Conservation (phyloP, 495 filamentous ascomycete genomes). For the Xylaria bambusicola region DNA sequence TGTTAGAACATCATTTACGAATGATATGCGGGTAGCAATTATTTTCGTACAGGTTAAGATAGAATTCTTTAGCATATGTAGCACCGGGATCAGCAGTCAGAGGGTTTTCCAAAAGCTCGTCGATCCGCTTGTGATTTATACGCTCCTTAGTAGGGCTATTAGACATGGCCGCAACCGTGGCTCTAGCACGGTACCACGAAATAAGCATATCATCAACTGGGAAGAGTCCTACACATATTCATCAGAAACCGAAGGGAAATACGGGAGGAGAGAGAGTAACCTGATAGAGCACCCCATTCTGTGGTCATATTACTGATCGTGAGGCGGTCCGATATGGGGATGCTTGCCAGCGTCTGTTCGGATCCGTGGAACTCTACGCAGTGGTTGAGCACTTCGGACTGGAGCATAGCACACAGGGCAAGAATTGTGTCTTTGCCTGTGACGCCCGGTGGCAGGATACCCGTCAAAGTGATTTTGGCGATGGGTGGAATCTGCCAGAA, state of each 20-base stretch:
- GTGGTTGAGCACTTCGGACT: slow-evolving; percentile 89
- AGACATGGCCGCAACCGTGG: slow-evolving; percentile 62
- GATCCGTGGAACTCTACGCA: slow-evolving; percentile 86
- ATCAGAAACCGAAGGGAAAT: background rate
- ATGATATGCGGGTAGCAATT: too few relatives aligned
- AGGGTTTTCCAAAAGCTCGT: slow-evolving; percentile 67
- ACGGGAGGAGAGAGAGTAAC: slow-evolving; percentile 43
- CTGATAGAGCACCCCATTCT: slow-evolving; percentile 91
- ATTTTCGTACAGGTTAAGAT: slow-evolving; percentile 75
- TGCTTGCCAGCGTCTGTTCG: slow-evolving; percentile 71
- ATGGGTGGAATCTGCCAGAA: slow-evolving; percentile 91
- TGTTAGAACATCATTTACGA: too few relatives aligned
- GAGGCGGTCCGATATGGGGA: slow-evolving; percentile 76
- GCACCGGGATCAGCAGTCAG: slow-evolving; percentile 75
- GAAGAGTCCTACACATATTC: slow-evolving; percentile 64
- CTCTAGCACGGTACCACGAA: slow-evolving; percentile 77
- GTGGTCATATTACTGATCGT: slow-evolving; percentile 95
- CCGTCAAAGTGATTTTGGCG: slow-evolving; percentile 76
- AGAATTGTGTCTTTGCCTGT: slow-evolving; percentile 97
- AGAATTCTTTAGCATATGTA: slow-evolving; percentile 79
- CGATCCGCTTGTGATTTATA: slow-evolving; percentile 70
- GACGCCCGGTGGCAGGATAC: slow-evolving; percentile 74
- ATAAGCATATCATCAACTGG: slow-evolving; percentile 76
- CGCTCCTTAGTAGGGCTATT: slow-evolving; percentile 39
- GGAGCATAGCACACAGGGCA: slow-evolving; percentile 83